Base-by-base conservation (phyloP, 306 rosid genomes). In the Herpetospermum pedunculosum region DNA sequence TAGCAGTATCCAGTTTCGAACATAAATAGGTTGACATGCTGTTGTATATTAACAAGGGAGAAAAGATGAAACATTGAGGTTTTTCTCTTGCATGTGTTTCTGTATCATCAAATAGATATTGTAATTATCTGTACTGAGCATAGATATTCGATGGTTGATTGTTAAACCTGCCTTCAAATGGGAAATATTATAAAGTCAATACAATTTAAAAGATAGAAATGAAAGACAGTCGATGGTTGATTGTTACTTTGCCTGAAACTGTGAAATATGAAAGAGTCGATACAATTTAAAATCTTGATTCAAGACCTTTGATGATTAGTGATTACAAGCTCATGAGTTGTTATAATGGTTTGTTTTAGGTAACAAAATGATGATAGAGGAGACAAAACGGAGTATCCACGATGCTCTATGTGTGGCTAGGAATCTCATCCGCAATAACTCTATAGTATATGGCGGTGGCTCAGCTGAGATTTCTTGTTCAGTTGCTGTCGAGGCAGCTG, bases 371-470 rank as follows among this genome's bases (percentile, higher is more conserved):
- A 87, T 95, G 77, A 82, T 92, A 63, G 99, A 95, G 86, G 99
- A 95, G 92, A 95, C 99, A 64, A 95, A 95, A 78, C 96, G 99
- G 59, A 95, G 97, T 78, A 52, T 95, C 80, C 99, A 91, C 0
- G 97, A 95, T 88, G 95, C 97, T 73, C 74, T 95, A 69, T 95
- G 99, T 58, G 99, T 95, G 64, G 96, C 99, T 46, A 89, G 99
- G 84, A 95, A 95, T 88, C 96, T 95, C 76, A 95, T 95, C 40
- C 89, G 96, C 85, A 95, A 95, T 85, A 95, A 95, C 54, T 89
- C 96, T 70, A 92, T 95, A 53, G 97, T 95, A 34, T 95, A 95
- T 37, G 99, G 99, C n/a, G 97, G 99, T 79, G 99, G 97, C 44
- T 87, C 99, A 2, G 92, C 99, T 46, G 99, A 95, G 82, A 89